A percentile compares a stretch with the other conserved stretches of the same genome.
Evolutionary conservation across 2,329 filamentous ascomycete species (phyloP).

Genomic region (Trichoderma cornu-damae): DNA sequence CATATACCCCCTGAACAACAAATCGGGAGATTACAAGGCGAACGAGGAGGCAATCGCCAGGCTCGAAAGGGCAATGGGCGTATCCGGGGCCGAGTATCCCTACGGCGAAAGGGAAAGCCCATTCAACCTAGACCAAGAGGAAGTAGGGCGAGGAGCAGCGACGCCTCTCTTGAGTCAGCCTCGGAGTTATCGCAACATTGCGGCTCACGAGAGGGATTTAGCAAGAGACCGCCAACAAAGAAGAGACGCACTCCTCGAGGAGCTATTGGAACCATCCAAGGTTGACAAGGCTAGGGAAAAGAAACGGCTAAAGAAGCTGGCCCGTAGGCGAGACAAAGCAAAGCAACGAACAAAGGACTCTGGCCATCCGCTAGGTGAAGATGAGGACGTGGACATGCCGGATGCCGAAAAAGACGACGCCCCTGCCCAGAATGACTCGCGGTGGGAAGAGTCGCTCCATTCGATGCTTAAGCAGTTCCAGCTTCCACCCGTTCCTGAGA

Average conservation of each 20-base stretch:
- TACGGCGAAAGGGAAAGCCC: background rate
- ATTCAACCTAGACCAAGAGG: background rate
- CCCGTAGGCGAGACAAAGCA: background rate
- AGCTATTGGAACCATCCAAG: background rate
- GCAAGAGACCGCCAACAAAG: background rate
- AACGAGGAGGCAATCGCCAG: background rate
- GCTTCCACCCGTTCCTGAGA: background rate
- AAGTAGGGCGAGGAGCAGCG: background rate
- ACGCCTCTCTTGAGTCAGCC: background rate
- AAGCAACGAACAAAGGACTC: background rate
- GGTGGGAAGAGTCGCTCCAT: background rate
- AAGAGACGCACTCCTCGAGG: background rate
- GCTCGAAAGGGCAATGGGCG: background rate
- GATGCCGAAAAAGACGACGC: background rate
- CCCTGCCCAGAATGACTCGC: background rate
- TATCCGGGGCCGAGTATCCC: background rate
- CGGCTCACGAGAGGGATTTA: background rate
- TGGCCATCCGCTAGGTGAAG: background rate
- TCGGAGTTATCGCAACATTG: background rate
- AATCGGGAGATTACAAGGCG: background rate
- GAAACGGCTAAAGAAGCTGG: background rate
- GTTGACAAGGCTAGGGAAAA: background rate
- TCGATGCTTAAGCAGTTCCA: background rate
- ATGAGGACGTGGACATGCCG: background rate
- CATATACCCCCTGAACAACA: conserved; percentile 20